Evolutionary conservation across 1,139 yeast genomes (phyloP).

Genomic region (Petasospora rhodanensis): DNA sequence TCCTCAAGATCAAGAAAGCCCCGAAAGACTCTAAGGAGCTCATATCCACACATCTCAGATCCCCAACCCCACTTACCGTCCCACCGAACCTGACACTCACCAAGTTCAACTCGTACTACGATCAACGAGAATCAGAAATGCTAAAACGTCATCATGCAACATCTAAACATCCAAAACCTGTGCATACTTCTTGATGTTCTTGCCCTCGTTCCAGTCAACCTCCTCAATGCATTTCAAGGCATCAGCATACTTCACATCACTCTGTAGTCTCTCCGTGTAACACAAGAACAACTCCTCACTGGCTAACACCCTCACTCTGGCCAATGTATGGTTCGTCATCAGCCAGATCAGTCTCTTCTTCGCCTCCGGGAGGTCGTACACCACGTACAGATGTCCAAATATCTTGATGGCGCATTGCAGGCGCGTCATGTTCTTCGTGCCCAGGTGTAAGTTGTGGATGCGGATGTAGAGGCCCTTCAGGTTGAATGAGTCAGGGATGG

Average conservation of each 20-base stretch:
- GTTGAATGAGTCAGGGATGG: conserved; percentile 34
- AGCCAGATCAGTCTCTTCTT: conserved; percentile 32
- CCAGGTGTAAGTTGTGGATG: conserved; percentile 53
- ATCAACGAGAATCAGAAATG: conserved; percentile 9
- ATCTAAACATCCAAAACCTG: conserved; percentile 5
- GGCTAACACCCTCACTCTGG: conserved; percentile 30
- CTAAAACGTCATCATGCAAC: conserved; percentile 9
- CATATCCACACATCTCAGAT: not conserved
- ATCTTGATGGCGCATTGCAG: conserved; percentile 34
- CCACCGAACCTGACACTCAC: not conserved
- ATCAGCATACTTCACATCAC: conserved; percentile 7
- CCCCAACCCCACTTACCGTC: not conserved
- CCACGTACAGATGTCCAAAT: conserved; percentile 33
- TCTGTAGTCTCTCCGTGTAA: conserved; percentile 16
- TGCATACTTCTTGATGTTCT: conserved; percentile 4
- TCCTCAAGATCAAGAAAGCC: conserved; percentile 1
- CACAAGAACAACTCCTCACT: conserved; percentile 36
- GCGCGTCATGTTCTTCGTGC: conserved; percentile 36
- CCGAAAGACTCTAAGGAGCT: conserved; percentile 2
- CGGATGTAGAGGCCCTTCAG: conserved; percentile 43
- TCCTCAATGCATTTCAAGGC: conserved; percentile 11
- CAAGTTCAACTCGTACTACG: conserved; percentile 4
- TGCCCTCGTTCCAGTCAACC: conserved; percentile 11
- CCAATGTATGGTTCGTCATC: conserved; percentile 31
- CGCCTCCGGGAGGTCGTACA: conserved; percentile 21